These are phyloP conservation scores for Colletotrichum simmondsii DNA, from an alignment of 2,329 filamentous ascomycete genomes.

Conservation along the genomic window DNA sequence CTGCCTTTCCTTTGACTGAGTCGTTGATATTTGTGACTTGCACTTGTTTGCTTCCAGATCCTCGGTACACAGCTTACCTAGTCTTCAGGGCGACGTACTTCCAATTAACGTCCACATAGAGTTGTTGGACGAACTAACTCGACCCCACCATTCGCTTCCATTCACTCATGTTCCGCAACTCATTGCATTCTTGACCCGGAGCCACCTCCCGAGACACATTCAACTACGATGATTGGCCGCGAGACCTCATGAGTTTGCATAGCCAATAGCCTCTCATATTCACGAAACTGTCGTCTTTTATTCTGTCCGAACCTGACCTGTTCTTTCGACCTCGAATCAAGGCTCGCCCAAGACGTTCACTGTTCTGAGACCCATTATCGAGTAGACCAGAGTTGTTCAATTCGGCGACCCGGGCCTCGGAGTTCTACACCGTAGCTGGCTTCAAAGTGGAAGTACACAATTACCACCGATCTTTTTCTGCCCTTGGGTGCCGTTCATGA, in stretches of 20 bases:
- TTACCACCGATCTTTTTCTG: background rate
- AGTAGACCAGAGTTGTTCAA: background rate
- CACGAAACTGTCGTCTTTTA: background rate
- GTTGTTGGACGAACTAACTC: background rate
- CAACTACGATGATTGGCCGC: background rate
- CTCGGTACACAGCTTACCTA: background rate
- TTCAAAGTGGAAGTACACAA: background rate
- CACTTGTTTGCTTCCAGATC: background rate
- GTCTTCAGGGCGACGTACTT: background rate
- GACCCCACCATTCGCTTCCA: background rate
- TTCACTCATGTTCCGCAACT: background rate
- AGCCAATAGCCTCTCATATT: background rate
- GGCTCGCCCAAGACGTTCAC: background rate
- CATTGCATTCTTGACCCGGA: background rate
- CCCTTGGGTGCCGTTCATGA: background rate
- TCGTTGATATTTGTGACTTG: background rate
- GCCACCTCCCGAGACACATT: background rate
- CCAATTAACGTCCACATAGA: background rate
- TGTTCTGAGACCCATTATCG: background rate
- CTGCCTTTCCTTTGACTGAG: background rate
- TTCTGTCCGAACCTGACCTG: background rate
- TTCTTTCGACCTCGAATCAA: background rate
- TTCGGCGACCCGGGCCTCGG: background rate
- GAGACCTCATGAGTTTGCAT: constrained; percentile 1
- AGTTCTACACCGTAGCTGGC: background rate